A percentile compares a stretch with the other conserved stretches of the same genome.
phyloP scores from a whole-genome alignment of 352 stramenopile species.

The Phytopythium mirpurense region DNA sequence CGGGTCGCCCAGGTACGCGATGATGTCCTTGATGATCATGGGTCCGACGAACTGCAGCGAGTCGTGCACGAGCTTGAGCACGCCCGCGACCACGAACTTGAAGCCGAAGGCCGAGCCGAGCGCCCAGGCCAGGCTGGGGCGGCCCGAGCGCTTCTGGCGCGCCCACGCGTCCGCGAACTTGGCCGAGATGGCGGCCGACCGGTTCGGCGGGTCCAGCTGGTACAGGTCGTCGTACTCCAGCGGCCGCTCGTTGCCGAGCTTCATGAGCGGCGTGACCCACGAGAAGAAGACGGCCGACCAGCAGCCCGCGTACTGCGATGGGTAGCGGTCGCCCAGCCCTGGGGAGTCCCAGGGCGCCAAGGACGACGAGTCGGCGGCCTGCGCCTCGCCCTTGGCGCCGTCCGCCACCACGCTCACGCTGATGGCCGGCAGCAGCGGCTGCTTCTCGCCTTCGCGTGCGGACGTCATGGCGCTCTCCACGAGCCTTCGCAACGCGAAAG shows the following conservation, averaged over 20 bases:
- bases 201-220: conserved; percentile 76
- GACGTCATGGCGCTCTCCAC: no score
- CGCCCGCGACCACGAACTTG: conserved; percentile 41
- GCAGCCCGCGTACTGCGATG: conserved; percentile 47
- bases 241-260: conserved; percentile 70
- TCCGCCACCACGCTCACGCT: conserved; percentile 4
- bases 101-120: conserved; percentile 48
- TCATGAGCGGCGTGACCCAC: conserved; percentile 87
- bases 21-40: conserved; percentile 84
- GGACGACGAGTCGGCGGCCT: background rate
- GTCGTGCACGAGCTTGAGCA: conserved; percentile 81
- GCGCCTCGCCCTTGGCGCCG: conserved; percentile 3
- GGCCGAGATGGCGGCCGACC: conserved; percentile 31
- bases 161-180: conserved; percentile 48
- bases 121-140: conserved; percentile 52
- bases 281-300: conserved; percentile 73
- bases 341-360: conserved; percentile 14
- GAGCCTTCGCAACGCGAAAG: no score
- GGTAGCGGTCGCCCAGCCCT: conserved; percentile 56
- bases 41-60: conserved; percentile 81
- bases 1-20: conserved; percentile 70
- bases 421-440: conserved; percentile 15
- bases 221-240: conserved; percentile 83
- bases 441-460: conserved; percentile 20
- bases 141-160: conserved; percentile 17